Evolutionary conservation across 176 grass and related monocot genomes (phyloP).

Genomic region (Calamus simplicifolius): DNA sequence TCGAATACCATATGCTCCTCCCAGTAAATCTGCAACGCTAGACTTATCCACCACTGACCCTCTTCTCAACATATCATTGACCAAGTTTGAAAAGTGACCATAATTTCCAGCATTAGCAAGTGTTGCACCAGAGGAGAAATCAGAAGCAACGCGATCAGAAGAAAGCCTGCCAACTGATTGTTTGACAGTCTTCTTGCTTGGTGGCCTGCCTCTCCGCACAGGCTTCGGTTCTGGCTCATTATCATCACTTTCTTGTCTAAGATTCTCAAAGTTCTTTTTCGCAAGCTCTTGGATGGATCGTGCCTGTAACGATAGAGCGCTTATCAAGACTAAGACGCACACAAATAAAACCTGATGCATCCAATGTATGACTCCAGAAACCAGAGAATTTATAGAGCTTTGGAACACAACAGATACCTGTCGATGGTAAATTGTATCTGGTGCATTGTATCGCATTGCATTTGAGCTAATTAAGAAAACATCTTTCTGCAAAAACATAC

Average conservation of each 20-base stretch:
- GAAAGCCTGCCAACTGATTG: conserved; percentile 55
- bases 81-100: conserved; percentile 20
- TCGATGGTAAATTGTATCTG: conserved; percentile 86
- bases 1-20: conserved; percentile 45
- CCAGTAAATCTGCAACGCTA: conserved; percentile 30
- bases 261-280: conserved; percentile 92
- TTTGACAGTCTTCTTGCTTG: conserved; percentile 47
- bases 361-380: no score
- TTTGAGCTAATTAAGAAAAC: conserved; percentile 82
- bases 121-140: conserved; percentile 36
- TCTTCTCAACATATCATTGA: conserved; percentile 39
- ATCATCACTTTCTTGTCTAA: conserved; percentile 88
- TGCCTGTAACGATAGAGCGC: conserved; percentile 38
- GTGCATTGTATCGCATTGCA: conserved; percentile 88
- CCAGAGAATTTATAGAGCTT: not conserved
- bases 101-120: conserved; percentile 45
- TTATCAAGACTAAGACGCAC: conserved; percentile 11
- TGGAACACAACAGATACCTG: conserved; percentile 36
- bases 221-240: conserved; percentile 56
- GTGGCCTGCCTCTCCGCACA: conserved; percentile 70
- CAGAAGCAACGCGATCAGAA: conserved; percentile 36
- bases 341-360: not conserved
- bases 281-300: conserved; percentile 93
- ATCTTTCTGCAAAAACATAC: conserved; percentile 60
- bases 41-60: conserved; percentile 22